Base-by-base conservation (phyloP, 1,139 yeast species). In the Blastobotrys illinoisensis region DNA sequence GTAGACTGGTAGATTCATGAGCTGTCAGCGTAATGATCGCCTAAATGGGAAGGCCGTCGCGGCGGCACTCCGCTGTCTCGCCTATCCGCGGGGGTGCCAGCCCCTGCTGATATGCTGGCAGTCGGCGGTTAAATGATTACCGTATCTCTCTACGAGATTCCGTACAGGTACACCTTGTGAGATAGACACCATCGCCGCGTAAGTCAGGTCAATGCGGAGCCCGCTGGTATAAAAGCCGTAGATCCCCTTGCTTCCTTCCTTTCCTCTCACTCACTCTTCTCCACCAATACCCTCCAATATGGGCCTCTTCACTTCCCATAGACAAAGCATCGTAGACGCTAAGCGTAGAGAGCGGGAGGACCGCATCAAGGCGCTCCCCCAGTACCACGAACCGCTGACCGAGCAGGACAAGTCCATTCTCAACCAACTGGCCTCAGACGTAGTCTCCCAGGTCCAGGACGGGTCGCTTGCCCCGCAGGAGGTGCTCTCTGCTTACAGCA, bases 401-500 rank as follows among this genome's bases (percentile, higher is more conserved):
- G 44, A 58, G 3, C 54, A 56, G 13, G 77, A 74, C 47, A 45
- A 51, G 52, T 56, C 52, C 4, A 63, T 73, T 44, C 61, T 72
- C 36, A 53, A 59, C 36, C 57, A 61, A 47, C 59, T 65, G 3
- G 72, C 74, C 6, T 58, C 63, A 11, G 61, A 64, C 16, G 65
- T 65, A n/a, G 68, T 70, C 9, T 54, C 50, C 11, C 54, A 65
- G 54, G 73, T 74, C 23, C 64, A 70, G 48, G 52, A 58, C 4
- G 71, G 71, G 5, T 62, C 66, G 4, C 46, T 72, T 18, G 55
- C 58, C 48, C 73, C 77, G 9, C 48, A 56, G 16, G 66, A 65
- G 3, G 64, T 74, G 1, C 67, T 74, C 45, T 59, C 58, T 51
- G 77, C 77, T 4, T 73, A 71, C 56, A 74, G 74, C 16, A 73